Evolutionary conservation across 1,139 yeast genomes (phyloP), one percentile per base, ranked within the genome.

Genomic region (Sugiyamaella japonica): DNA sequence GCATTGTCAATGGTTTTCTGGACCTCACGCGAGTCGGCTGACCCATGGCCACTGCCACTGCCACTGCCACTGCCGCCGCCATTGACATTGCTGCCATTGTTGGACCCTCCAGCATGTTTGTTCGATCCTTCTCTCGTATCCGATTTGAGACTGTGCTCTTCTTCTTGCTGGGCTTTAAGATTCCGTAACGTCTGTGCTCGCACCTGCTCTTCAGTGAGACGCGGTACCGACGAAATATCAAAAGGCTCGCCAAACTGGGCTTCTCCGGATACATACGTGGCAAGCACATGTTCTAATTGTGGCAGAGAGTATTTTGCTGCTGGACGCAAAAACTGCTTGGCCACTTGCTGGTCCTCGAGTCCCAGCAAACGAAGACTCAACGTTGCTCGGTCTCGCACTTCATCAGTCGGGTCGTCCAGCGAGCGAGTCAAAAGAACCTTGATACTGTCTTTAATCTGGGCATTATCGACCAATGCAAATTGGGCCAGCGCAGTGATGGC

Each of bases 321-420:
- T 50, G 91, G 87, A 56, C 85, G 81, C 61, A 89, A 78, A 61
- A 86, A 81, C 48, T 73, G 71, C 44, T 70, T 66, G 38, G 81
- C 77, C 53, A 80, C 80, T 51, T 77, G 74, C 40, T 78, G 74
- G 55, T 75, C 71, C 7, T 38, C n/a, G 4, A 75, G 65, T 42
- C 76, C 78, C 57, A 89, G 80, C 60, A 91, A 81, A 61, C 82
- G 80, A 67, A 91, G 77, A 3, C 96, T 85, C 61, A 93, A 77
- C 1, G 96, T 89, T 7, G 99, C 97, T 69, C 99, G 85, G 70
- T 93, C 99, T 76, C 99, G 89, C 39, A 95, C 99, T 73, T 93
- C 99, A 72, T 93, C 99, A 69, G 93, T 97, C 47, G 79, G 82
- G 73, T 93, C 99, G 62, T 83, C 88, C 65, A 88, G 80, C 64